Conservation (phyloP, 2,329 filamentous ascomycete species). For the Colletotrichum lini region DNA sequence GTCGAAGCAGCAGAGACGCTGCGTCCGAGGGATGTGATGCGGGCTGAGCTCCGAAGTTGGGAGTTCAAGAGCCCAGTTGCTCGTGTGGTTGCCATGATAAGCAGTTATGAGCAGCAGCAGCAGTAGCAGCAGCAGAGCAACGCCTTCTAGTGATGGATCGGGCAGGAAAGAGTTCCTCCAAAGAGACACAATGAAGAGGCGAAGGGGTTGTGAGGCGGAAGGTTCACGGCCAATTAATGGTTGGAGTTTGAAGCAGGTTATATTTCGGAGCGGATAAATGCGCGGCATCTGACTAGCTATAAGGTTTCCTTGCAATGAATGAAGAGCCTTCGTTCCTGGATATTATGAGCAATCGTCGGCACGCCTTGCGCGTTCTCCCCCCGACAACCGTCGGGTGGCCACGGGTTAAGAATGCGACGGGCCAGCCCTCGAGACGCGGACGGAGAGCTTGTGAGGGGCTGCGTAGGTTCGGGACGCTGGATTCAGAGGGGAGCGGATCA, state of each 20-base stretch:
- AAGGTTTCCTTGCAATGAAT: conserved; percentile 25
- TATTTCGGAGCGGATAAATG: neutral
- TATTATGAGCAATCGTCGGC: conserved; percentile 4
- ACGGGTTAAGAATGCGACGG: conserved; percentile 36
- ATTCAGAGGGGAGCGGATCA: neutral
- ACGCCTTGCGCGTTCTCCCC: neutral
- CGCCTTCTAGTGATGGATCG: neutral
- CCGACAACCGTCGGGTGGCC: conserved; percentile 25
- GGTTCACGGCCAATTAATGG: conserved; percentile 5
- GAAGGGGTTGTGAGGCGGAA: neutral
- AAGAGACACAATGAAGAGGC: neutral
- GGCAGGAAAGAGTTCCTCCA: neutral
- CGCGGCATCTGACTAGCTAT: conserved; percentile 26
- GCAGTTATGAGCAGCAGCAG: neutral
- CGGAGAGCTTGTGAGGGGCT: conserved; percentile 37
- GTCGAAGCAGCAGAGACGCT: conserved; percentile 11
- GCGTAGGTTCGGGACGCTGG: conserved; percentile 11
- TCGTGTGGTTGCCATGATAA: conserved; percentile 39
- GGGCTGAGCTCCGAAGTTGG: conserved; percentile 37
- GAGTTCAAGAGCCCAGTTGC: conserved; percentile 39
- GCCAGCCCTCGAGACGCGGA: conserved; percentile 4
- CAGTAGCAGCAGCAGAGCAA: neutral
- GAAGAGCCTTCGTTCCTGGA: conserved; percentile 25
- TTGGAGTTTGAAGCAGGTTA: neutral
- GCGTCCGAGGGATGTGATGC: conserved; percentile 30